Evolutionary conservation across 495 filamentous ascomycete species (phyloP), one percentile per base, ranked within the genome.

Genomic region (Hyaloscypha variabilis): DNA sequence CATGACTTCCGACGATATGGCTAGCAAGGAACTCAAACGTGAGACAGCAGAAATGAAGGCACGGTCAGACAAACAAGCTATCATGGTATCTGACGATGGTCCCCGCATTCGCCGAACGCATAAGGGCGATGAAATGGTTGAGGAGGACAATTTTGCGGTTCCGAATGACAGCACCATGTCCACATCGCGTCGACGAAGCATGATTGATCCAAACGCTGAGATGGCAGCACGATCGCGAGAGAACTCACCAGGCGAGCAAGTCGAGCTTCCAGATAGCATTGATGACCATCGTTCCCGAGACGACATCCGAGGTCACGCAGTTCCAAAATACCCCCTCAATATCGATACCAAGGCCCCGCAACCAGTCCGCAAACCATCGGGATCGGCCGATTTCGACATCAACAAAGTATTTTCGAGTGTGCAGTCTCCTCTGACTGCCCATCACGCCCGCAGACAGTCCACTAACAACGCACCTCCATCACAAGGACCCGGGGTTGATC

Each of bases 111-210:
- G 93, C 70, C 88, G 90, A 67, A 97, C 94, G 2, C 95, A 98
- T 74, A 99, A 97, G 76, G 95, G 95, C 30, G 94, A 97, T 64
- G 95, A 99, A 72, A 64, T 96, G 17, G 85, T 99, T 39, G 92
- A 91, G 58, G 88, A 90, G 34, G 91, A 84, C 24, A 68, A 67
- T 60, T 69, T 76, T 63, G 61, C 68, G 30, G 67, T 76, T 24
- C 66, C 75, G 0, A 73, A 65, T 50, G 78, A 81, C 14, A 78
- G 78, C 8, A 72, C 69, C 5, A 76, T 77, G 8, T 77, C 81
- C 4, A 73, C 73, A 13, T 73, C 77, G 25, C 77, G 78, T 3
- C 74, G 76, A 54, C 72, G 76, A 60, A 79, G 74, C 55, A 70
- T 71, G 62, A 68, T 72, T 39, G 78, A 76, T 63, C 71, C 60